Evolutionary conservation across 1,139 yeast genomes (phyloP).

Genomic region (Kodamaea alishanica): DNA sequence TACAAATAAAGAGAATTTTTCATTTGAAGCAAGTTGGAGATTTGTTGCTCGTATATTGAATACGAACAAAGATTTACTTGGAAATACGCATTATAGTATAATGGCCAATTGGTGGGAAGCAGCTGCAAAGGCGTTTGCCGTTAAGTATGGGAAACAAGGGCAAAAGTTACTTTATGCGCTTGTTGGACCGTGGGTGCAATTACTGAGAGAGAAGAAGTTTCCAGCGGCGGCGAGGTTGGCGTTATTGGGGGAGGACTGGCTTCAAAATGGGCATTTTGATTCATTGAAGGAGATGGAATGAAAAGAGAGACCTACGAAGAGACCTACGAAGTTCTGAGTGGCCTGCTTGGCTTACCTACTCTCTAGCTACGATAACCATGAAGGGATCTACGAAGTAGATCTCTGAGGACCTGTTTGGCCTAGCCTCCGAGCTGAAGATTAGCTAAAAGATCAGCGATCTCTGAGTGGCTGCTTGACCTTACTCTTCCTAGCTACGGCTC

Average conservation of each 20-base stretch:
- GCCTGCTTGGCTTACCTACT: no score
- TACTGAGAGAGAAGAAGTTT: conserved; percentile 46
- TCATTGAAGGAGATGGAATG: conserved; percentile 51
- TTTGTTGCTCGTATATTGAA: conserved; percentile 71
- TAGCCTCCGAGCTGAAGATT: no score
- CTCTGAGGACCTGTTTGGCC: no score
- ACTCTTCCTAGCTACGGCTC: no score
- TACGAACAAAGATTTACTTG: conserved; percentile 42
- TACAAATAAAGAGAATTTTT: conserved; percentile 17
- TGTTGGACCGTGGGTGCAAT: conserved; percentile 48
- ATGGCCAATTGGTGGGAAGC: conserved; percentile 94
- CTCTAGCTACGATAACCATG: no score
- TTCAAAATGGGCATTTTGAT: conserved; percentile 39
- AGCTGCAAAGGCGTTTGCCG: conserved; percentile 53
- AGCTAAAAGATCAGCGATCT: no score
- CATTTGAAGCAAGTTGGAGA: conserved; percentile 61
- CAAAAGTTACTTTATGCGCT: conserved; percentile 50
- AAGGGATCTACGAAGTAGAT: no score
- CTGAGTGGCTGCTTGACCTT: no score
- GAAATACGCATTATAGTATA: conserved; percentile 69
- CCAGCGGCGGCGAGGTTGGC: conserved; percentile 78
- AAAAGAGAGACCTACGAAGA: not conserved
- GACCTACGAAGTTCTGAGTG: no score
- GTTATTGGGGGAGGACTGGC: conserved; percentile 78
- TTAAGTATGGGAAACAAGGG: conserved; percentile 67